Conservation (phyloP, 2,329 filamentous ascomycete species). For the Scedosporium boydii region DNA sequence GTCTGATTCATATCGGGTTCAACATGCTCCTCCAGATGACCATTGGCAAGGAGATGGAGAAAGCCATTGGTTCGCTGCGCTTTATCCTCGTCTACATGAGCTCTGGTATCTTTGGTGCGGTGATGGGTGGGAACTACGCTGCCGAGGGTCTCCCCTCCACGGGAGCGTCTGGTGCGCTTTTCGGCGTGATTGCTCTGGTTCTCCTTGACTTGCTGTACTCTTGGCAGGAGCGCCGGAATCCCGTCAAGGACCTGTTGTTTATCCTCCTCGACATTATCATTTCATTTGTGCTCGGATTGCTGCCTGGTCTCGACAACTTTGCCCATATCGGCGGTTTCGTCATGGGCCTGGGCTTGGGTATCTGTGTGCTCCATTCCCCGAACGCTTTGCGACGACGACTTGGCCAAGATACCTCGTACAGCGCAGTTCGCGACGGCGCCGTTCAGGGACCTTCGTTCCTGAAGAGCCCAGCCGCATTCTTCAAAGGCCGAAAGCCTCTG, state of each 20-base stretch:
- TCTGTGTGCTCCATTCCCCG: conserved; percentile 83
- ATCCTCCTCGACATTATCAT: conserved; percentile 79
- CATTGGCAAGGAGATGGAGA: conserved; percentile 86
- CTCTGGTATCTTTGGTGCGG: conserved; percentile 90
- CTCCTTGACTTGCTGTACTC: conserved; percentile 88
- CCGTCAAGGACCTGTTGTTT: conserved; percentile 77
- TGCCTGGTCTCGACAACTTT: conserved; percentile 94
- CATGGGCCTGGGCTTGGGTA: conserved; percentile 79
- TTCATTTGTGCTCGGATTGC: conserved; percentile 81
- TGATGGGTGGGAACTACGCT: conserved; percentile 90
- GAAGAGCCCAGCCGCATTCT: conserved; percentile 65
- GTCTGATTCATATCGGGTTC: conserved; percentile 89
- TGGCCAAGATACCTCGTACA: conserved; percentile 61
- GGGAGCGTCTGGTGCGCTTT: conserved; percentile 82
- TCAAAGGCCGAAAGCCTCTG: conserved; percentile 81
- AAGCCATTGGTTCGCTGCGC: conserved; percentile 75
- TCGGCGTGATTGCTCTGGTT: conserved; percentile 81
- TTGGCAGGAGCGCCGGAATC: conserved; percentile 70
- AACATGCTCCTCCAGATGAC: conserved; percentile 89
- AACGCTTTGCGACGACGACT: conserved; percentile 67
- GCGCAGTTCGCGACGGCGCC: conserved; percentile 48
- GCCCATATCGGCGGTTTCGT: conserved; percentile 93
- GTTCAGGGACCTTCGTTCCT: conserved; percentile 45
- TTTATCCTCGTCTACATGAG: conserved; percentile 86
- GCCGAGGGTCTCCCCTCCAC: conserved; percentile 72